Evolutionary conservation across 371 early-diverging fungal genomes (phyloP).

Genomic region (Mucor racemosus): DNA sequence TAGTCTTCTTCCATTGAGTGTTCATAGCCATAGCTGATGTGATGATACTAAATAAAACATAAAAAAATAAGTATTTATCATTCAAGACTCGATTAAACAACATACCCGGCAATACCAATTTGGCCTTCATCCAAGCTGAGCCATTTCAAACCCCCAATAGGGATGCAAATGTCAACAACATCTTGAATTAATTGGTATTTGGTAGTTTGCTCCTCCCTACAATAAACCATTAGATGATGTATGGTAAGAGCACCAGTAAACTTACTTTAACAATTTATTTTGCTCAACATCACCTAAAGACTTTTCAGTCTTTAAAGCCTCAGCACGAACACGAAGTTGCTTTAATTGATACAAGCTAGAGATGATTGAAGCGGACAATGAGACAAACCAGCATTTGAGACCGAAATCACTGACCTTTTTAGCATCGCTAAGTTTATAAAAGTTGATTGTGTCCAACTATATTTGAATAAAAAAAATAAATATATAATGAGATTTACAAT

Average conservation of each 20-base stretch:
- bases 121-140: constrained; percentile 61
- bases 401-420: constrained; percentile 55
- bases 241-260: neutral
- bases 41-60: constrained; percentile 34
- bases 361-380: constrained; percentile 60
- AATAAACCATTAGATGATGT: neutral
- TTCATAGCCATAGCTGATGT: constrained; percentile 55
- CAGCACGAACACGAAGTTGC: constrained; percentile 35
- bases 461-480: neutral
- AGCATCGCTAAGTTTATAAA: constrained; percentile 58
- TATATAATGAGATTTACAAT: no score
- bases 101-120: constrained; percentile 69
- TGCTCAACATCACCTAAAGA: neutral
- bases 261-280: neutral
- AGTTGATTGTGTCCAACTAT: constrained; percentile 54
- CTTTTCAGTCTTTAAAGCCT: constrained; percentile 1
- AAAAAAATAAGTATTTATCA: neutral
- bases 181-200: constrained; percentile 62
- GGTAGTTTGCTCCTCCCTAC: constrained; percentile 44
- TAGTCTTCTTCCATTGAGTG: constrained; percentile 48
- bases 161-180: constrained; percentile 63
- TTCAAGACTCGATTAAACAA: neutral
- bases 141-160: constrained; percentile 58
- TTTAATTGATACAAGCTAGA: constrained; percentile 65
- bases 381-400: constrained; percentile 66